Evolutionary conservation across 306 rosid species (phyloP), one percentile per base, ranked within the genome.

Genomic region (Vicia sativa): DNA sequence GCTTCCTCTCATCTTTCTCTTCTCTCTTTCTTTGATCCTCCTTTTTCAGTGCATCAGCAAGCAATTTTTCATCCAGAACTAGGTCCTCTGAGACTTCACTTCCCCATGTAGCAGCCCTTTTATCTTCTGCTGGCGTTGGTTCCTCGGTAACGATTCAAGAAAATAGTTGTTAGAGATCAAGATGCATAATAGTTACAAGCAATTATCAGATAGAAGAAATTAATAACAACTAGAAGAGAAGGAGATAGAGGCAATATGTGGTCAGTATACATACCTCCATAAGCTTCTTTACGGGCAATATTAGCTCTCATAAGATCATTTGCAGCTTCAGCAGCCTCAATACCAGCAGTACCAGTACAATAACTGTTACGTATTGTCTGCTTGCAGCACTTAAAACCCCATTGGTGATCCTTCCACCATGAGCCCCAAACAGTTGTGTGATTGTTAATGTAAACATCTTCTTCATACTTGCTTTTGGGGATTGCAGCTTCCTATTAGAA

Each of bases 331-430:
- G 84, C 81, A 61, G 73, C 73, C 39, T 68, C 73, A 53, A 68
- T 68, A 9, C 73, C 73, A 9, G 73, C 73, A 38, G 53, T 62
- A 53, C 73, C 73, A 38, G 73, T 68, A 62, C 73, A 68, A 53
- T 68, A 68, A 25, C 73, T 68, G 23, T 68, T 68, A 8, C 73
- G 73, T 38, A 68, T 68, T 41, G 74, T 69, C 74, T 56, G 74
- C 56, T 81, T 85, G 62, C 96, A 86, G 75, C 91, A 85, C 74
- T 79, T 83, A 34, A 66, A 88, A 9, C 95, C 95, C 91, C 95
- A 88, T 12, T 88, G 91, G 38, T 88, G 82, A 81, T 81, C 95
- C 77, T 72, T 83, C 95, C 88, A 87, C 91, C 91, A 88, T 3
- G 95, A 88, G 5, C 89, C 89, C 91, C 89, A 83, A 26, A 85